Evolutionary conservation across 805 yeast species (phyloP).

Genomic region (Teunomyces pallodes): DNA sequence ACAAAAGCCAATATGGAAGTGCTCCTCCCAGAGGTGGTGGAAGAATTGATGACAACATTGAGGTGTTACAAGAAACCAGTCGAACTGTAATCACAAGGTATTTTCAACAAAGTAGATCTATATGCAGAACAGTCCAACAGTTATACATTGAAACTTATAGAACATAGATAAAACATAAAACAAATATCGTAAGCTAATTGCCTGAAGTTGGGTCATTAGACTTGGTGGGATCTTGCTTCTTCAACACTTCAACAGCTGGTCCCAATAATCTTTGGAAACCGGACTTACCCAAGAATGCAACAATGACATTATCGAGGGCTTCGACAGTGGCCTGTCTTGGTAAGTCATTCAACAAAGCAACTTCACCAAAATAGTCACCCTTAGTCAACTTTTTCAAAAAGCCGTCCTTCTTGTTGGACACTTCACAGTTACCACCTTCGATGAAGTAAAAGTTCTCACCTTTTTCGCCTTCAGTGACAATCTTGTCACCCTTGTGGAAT

Average conservation of each 20-base stretch:
- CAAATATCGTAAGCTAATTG: conserved; percentile 3
- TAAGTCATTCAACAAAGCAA: conserved; percentile 84
- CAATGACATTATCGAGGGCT: conserved; percentile 72
- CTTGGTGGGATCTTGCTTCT: conserved; percentile 77
- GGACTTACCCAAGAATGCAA: conserved; percentile 87
- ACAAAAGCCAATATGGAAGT: conserved; percentile 38
- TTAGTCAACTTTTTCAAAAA: conserved; percentile 57
- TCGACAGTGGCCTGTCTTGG: conserved; percentile 94
- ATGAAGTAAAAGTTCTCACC: conserved; percentile 47
- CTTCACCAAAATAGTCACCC: conserved; percentile 96
- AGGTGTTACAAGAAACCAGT: neutral
- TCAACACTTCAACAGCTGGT: conserved; percentile 86
- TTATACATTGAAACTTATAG: neutral
- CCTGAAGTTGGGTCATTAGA: conserved; percentile 3
- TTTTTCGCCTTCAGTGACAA: conserved; percentile 80
- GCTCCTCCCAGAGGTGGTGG: conserved; percentile 25
- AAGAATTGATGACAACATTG: conserved; percentile 1
- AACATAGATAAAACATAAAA: conserved; percentile 3
- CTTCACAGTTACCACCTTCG: conserved; percentile 79
- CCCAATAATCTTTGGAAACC: conserved; percentile 95
- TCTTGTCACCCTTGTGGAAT: conserved; percentile 66
- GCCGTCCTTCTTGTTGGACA: conserved; percentile 60
- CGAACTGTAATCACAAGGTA: neutral
- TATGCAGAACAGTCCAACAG: neutral
- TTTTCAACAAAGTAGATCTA: neutral